phyloP scores from a whole-genome alignment of 2,329 filamentous ascomycete genomes.

The Aureobasidium sp. region DNA sequence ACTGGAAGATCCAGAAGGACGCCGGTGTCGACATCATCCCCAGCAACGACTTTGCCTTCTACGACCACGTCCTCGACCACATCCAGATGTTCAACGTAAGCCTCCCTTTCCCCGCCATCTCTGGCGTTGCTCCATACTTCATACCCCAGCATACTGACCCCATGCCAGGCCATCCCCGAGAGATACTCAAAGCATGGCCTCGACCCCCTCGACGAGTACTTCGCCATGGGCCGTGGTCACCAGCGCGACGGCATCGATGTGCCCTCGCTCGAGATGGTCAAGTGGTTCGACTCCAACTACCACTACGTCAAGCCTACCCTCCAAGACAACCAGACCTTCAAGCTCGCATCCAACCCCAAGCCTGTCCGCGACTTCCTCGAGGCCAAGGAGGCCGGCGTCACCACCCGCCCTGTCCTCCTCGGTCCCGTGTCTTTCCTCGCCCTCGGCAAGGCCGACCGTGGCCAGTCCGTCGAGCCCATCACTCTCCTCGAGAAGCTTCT shows the following conservation, averaged over 20 bases:
- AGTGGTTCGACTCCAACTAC: conserved; percentile 99
- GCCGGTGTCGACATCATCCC: conserved; percentile 96
- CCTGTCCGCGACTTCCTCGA: conserved; percentile 89
- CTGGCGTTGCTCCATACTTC: neutral
- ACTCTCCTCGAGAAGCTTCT: conserved; percentile 87
- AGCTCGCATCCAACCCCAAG: conserved; percentile 80
- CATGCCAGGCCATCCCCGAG: conserved; percentile 69
- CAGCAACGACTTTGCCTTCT: conserved; percentile 99
- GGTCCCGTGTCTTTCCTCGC: conserved; percentile 96
- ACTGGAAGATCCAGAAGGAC: conserved; percentile 99
- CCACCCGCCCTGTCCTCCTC: conserved; percentile 86
- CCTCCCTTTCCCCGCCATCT: conserved; percentile 18
- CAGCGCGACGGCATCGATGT: conserved; percentile 93
- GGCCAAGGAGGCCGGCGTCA: conserved; percentile 93
- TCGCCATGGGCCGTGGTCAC: conserved; percentile 98
- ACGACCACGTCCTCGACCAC: conserved; percentile 95
- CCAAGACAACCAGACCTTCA: conserved; percentile 95
- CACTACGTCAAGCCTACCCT: conserved; percentile 99
- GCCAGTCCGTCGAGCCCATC: conserved; percentile 83
- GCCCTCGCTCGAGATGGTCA: conserved; percentile 87
- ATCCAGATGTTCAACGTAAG: conserved; percentile 95
- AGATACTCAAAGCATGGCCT: conserved; percentile 89
- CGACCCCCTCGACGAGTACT: conserved; percentile 89
- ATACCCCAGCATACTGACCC: conserved; percentile 7
- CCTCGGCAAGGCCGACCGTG: conserved; percentile 97